Evolutionary conservation across 768 basidiomycete genomes (phyloP).

Genomic region (Lactarius vividus): DNA sequence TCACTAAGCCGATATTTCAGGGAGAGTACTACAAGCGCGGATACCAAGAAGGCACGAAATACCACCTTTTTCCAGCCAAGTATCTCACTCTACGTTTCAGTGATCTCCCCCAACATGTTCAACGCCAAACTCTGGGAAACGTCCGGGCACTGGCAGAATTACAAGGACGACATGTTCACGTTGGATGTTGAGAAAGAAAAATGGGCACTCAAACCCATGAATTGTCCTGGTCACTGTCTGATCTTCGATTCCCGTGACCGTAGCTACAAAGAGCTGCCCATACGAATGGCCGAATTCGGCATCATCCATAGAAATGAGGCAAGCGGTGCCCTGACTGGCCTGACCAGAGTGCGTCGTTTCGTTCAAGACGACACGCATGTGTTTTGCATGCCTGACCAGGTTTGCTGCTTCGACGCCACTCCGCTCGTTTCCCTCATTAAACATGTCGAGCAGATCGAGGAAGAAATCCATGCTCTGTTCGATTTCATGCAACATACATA

Average conservation of each 20-base stretch:
- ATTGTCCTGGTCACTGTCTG: constrained; percentile 95
- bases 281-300: constrained; percentile 98
- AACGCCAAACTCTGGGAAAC: constrained; percentile 96
- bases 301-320: constrained; percentile 97
- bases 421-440: not conserved
- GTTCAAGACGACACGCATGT: constrained; percentile 98
- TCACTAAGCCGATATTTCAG: constrained; percentile 38
- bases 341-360: constrained; percentile 92
- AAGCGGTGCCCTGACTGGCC: constrained; percentile 86
- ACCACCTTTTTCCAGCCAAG: not conserved
- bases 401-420: constrained; percentile 32
- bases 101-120: constrained; percentile 98
- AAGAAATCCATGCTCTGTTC: constrained; percentile 83
- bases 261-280: constrained; percentile 91
- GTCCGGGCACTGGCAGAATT: constrained; percentile 97
- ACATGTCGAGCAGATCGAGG: constrained; percentile 57
- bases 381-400: constrained; percentile 94
- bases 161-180: constrained; percentile 96
- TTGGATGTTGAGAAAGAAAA: constrained; percentile 94
- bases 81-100: constrained; percentile 39
- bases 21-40: constrained; percentile 92
- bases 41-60: constrained; percentile 78
- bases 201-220: constrained; percentile 98
- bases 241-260: constrained; percentile 95
- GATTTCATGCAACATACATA: constrained; percentile 96